Percentiles rank a stretch among this genome's conserved stretches.
Evolutionary conservation across 2,329 filamentous ascomycete genomes (phyloP).

Genomic region (Hypoxylon sp.): DNA sequence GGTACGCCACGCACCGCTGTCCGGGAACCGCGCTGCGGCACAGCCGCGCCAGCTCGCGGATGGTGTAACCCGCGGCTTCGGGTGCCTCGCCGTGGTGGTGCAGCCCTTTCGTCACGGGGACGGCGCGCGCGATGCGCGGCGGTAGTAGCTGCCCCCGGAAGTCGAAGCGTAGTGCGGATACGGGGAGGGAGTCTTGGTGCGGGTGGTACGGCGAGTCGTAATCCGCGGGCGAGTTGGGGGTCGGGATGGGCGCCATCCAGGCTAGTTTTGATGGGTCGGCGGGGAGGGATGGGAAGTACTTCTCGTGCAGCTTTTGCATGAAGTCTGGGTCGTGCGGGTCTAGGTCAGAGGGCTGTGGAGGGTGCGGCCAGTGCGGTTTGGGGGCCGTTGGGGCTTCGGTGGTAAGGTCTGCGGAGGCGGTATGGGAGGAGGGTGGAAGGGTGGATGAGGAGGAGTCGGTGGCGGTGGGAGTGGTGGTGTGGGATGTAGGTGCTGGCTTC

Average conservation of each 20-base stretch:
- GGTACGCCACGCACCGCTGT: slow-evolving; percentile 92
- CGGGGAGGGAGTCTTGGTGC: slow-evolving; percentile 76
- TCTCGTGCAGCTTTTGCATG: slow-evolving; percentile 85
- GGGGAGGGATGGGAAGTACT: slow-evolving; percentile 92
- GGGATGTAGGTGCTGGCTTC: background rate
- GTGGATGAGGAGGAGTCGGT: slow-evolving; percentile 43
- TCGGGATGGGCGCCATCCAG: slow-evolving; percentile 86
- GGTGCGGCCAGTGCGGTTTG: slow-evolving; percentile 73
- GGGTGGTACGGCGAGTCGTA: slow-evolving; percentile 87
- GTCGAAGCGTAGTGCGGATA: slow-evolving; percentile 88
- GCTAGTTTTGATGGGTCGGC: slow-evolving; percentile 88
- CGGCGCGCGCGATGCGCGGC: slow-evolving; percentile 78
- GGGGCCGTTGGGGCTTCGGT: slow-evolving; percentile 35
- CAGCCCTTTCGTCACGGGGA: slow-evolving; percentile 84
- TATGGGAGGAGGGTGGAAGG: slow-evolving; percentile 54
- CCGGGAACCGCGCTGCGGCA: slow-evolving; percentile 86
- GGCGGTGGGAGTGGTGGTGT: slow-evolving; percentile 15
- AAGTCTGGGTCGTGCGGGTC: slow-evolving; percentile 89
- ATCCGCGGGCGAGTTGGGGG: slow-evolving; percentile 74
- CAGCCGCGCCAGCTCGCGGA: slow-evolving; percentile 86
- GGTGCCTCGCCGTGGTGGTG: slow-evolving; percentile 96
- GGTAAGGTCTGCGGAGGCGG: slow-evolving; percentile 1
- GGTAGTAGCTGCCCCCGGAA: slow-evolving; percentile 86
- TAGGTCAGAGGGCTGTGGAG: slow-evolving; percentile 74
- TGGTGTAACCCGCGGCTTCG: slow-evolving; percentile 93